Base-by-base conservation (phyloP, 2,329 filamentous ascomycete genomes). In the Aspergillaceae sp. region DNA sequence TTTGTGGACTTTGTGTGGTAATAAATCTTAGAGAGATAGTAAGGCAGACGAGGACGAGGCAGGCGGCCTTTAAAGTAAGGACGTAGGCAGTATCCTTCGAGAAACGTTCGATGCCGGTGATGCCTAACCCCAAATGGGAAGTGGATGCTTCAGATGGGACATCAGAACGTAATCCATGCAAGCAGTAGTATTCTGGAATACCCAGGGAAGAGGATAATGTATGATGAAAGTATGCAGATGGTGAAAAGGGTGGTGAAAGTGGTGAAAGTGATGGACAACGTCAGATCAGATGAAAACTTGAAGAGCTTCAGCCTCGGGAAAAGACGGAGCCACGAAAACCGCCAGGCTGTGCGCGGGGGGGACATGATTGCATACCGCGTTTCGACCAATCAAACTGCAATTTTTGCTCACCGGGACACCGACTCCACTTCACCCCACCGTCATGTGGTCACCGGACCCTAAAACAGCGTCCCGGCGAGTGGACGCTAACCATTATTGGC, bases 261-360 rank as follows among this genome's bases (percentile, higher is more conserved):
- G 19, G 19, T 19, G 19, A 19, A 19, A 19, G 19, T 19, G 19
- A 19, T 19, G 2, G 19, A 48, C 49, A 50, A 53, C 46, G 47
- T 54, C 47, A 49, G 45, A 51, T 42, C 29, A 28, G 27, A 44
- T 28, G 41, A 44, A 46, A 51, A 52, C 48, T 38, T 33, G 40
- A 45, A 40, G 36, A 42, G 46, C 51, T 43, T 46, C 51, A 53
- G 19, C 19, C 19, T 51, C 53, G 46, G 51, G 51, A 41, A 46
- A 43, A 40, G 41, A 27, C 30, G 33, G 35, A 47, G 43, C 27
- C 46, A 47, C 41, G 51, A 41, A 40, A 44, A 47, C 37, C 32
- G 34, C 46, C 30, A 45, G 35, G 41, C 34, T 19, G 36, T 8
- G 11, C 27, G 36, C 36, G 36, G 51, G 56, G 53, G 46, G 30